A percentile compares a stretch with the other conserved stretches of the same genome.
phyloP scores from a whole-genome alignment of 495 filamentous ascomycete genomes.

The Penicillium malachiteum region DNA sequence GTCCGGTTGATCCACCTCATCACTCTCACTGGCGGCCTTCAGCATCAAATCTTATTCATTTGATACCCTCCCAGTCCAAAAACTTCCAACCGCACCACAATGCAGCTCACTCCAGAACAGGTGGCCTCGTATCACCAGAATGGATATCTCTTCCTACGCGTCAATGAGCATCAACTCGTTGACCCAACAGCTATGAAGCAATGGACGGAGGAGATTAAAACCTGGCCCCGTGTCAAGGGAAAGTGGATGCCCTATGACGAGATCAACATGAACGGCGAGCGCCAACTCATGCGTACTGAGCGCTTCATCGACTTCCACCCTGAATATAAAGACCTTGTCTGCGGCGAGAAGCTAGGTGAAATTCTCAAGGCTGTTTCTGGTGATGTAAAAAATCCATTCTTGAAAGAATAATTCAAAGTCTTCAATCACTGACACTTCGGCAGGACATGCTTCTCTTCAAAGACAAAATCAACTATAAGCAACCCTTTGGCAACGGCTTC shows the following conservation, averaged over 20 bases:
- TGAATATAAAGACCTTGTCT: constrained; percentile 33
- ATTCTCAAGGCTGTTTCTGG: constrained; percentile 38
- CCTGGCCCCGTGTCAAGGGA: constrained; percentile 36
- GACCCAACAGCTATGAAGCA: constrained; percentile 29
- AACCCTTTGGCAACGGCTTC: constrained; percentile 39
- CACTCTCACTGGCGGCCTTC: too few species aligned
- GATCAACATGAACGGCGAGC: constrained; percentile 39
- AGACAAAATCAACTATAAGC: constrained; percentile 46
- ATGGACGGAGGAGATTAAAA: constrained; percentile 42
- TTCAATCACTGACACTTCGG: not conserved
- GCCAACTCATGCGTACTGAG: constrained; percentile 44
- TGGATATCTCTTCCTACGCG: constrained; percentile 38
- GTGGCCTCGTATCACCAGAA: constrained; percentile 33
- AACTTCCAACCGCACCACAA: too few species aligned
- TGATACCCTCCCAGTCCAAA: too few species aligned
- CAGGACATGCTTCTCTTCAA: constrained; percentile 48
- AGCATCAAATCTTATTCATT: too few species aligned
- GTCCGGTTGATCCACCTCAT: too few species aligned
- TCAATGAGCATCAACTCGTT: constrained; percentile 26
- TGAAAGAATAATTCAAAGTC: too few species aligned
- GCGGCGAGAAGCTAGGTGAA: constrained; percentile 30
- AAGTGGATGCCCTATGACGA: constrained; percentile 50
- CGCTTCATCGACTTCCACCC: constrained; percentile 43
- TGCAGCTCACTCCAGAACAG: constrained; percentile 24
- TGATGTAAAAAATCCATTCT: constrained; percentile 12